phyloP scores from a whole-genome alignment of 2,329 filamentous ascomycete species.

The Orbilia ellipsospora region DNA sequence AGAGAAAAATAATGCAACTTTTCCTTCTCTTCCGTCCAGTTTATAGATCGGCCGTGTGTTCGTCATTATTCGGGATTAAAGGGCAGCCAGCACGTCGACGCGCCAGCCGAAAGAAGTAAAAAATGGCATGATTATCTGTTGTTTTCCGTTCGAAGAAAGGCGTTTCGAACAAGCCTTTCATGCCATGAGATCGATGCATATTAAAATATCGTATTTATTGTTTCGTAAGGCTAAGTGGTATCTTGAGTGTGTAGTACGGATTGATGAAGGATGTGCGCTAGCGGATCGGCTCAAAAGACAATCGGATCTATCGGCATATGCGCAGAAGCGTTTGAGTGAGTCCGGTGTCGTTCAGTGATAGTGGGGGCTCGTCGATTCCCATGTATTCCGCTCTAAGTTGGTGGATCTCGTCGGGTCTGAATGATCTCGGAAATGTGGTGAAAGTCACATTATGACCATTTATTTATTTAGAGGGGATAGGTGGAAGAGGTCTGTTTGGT shows the following conservation, averaged over 20 bases:
- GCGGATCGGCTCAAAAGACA: neutral
- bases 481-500: constrained; percentile 60
- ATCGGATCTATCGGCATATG: neutral
- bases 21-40: constrained; percentile 54
- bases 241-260: constrained; percentile 47
- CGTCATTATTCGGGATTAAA: constrained; percentile 51
- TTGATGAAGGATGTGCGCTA: constrained; percentile 26
- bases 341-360: constrained; percentile 10
- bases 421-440: neutral
- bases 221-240: constrained; percentile 52
- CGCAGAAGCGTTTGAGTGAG: neutral
- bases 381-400: constrained; percentile 1
- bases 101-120: constrained; percentile 51
- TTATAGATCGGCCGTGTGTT: constrained; percentile 55
- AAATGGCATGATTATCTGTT: constrained; percentile 13
- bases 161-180: neutral
- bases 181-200: constrained; percentile 50
- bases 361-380: neutral
- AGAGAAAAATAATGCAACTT: constrained; percentile 50
- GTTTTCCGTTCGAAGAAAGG: neutral
- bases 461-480: constrained; percentile 57
- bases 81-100: constrained; percentile 49
- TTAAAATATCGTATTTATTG: constrained; percentile 48
- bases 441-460: constrained; percentile 4
- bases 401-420: constrained; percentile 10